These are phyloP conservation scores for Chalciporus sphaerocephalus DNA, from an alignment of 768 basidiomycete species.

Conservation along the genomic window DNA sequence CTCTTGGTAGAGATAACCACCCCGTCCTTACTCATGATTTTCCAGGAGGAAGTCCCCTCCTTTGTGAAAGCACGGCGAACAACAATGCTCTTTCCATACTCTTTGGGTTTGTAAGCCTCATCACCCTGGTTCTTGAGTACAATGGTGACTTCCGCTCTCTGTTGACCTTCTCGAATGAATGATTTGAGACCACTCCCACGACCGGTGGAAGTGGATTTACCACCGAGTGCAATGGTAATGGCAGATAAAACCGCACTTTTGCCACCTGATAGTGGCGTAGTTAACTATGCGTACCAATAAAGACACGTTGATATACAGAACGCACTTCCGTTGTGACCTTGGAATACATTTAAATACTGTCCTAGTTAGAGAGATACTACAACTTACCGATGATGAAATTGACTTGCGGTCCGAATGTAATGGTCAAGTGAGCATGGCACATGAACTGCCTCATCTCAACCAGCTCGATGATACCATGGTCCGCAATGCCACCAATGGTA, in stretches of 20 bases:
- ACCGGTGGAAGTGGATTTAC: constrained; percentile 88
- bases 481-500: constrained; percentile 55
- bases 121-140: constrained; percentile 85
- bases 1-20: constrained; percentile 69
- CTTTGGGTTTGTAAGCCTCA: constrained; percentile 79
- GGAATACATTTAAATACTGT: constrained; percentile 2
- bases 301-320: constrained; percentile 13
- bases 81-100: constrained; percentile 83
- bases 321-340: constrained; percentile 92
- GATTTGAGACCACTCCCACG: constrained; percentile 81
- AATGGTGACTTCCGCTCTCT: constrained; percentile 67
- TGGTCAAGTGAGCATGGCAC: constrained; percentile 84
- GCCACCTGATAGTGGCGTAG: constrained; percentile 56
- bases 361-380: background rate
- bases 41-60: constrained; percentile 75
- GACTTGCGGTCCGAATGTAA: constrained; percentile 87
- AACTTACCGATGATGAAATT: constrained; percentile 90
- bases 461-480: constrained; percentile 82
- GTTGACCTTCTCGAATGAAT: constrained; percentile 80
- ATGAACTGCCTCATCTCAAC: constrained; percentile 92
- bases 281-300: background rate
- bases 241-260: constrained; percentile 94
- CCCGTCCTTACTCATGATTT: constrained; percentile 69
- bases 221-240: constrained; percentile 89
- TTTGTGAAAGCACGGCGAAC: constrained; percentile 79